phyloP scores from a whole-genome alignment of 1,284 basidiomycete genomes.

The Malassezia globosa region DNA sequence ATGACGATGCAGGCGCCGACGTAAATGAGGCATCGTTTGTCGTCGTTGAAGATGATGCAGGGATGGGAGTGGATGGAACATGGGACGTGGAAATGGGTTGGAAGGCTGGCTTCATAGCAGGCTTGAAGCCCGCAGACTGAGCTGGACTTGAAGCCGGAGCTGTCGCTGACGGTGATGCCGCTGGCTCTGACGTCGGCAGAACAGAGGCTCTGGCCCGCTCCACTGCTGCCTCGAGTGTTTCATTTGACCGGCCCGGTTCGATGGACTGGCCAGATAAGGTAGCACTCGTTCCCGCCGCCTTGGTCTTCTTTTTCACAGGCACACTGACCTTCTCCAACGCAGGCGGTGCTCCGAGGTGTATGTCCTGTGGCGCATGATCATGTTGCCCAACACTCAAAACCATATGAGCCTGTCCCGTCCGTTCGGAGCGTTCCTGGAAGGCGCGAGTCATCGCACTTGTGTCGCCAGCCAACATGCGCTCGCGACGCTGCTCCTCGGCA shows the following conservation, averaged over 20 bases:
- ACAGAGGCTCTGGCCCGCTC: background rate
- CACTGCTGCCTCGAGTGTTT: too few relatives aligned
- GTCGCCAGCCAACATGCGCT: slow-evolving; percentile 43
- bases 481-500: slow-evolving; percentile 38
- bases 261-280: background rate
- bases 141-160: slow-evolving; percentile 3
- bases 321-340: background rate
- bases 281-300: background rate
- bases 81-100: background rate
- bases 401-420: slow-evolving; percentile 45
- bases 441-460: slow-evolving; percentile 38
- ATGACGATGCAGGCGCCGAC: too few relatives aligned
- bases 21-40: too few relatives aligned
- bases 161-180: slow-evolving; percentile 1
- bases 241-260: too few relatives aligned
- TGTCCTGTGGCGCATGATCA: slow-evolving; percentile 38
- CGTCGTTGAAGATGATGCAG: background rate
- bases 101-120: slow-evolving; percentile 14
- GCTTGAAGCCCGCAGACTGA: background rate
- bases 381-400: slow-evolving; percentile 40
- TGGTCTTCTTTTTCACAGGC: background rate
- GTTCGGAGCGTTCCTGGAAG: slow-evolving; percentile 35
- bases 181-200: background rate
- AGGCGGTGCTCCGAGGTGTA: slow-evolving; percentile 19
- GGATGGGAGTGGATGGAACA: too few relatives aligned